Evolutionary conservation across 2,329 filamentous ascomycete species (phyloP).

Genomic region (Penicillium aurantiogriseum): DNA sequence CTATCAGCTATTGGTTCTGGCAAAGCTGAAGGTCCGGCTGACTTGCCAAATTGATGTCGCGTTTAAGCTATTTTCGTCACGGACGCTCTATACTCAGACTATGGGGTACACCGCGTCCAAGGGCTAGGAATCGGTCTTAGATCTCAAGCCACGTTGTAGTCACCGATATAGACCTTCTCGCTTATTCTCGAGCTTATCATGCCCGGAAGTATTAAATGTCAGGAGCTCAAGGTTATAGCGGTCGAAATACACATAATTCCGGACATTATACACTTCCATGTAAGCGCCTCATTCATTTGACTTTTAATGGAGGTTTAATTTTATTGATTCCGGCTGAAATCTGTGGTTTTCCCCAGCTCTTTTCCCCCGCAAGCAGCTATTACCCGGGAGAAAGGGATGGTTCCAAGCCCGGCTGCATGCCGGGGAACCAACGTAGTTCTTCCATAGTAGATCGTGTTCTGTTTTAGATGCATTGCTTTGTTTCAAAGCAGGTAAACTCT

Average conservation of each 20-base stretch:
- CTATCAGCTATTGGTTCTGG: conserved; percentile 18
- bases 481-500: conserved; percentile 6
- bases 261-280: neutral
- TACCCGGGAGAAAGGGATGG: conserved; percentile 29
- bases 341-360: neutral
- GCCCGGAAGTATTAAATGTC: neutral
- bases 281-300: neutral
- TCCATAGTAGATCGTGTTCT: conserved; percentile 21
- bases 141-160: conserved; percentile 21
- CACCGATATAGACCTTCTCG: conserved; percentile 1
- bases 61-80: conserved; percentile 34
- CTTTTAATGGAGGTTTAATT: neutral
- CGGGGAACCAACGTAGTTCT: conserved; percentile 29
- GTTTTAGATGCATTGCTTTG: conserved; percentile 20
- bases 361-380: conserved; percentile 19
- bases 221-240: neutral
- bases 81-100: conserved; percentile 14
- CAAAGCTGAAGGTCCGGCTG: conserved; percentile 27
- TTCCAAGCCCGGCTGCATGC: conserved; percentile 28
- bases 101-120: conserved; percentile 13
- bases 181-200: neutral
- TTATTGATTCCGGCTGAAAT: neutral
- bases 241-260: neutral
- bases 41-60: conserved; percentile 23
- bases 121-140: conserved; percentile 9